A percentile compares a stretch with the other conserved stretches of the same genome.
These are phyloP conservation scores for Hanseniaspora opuntiae DNA, from an alignment of 805 yeast species.

Conservation along the genomic window DNA sequence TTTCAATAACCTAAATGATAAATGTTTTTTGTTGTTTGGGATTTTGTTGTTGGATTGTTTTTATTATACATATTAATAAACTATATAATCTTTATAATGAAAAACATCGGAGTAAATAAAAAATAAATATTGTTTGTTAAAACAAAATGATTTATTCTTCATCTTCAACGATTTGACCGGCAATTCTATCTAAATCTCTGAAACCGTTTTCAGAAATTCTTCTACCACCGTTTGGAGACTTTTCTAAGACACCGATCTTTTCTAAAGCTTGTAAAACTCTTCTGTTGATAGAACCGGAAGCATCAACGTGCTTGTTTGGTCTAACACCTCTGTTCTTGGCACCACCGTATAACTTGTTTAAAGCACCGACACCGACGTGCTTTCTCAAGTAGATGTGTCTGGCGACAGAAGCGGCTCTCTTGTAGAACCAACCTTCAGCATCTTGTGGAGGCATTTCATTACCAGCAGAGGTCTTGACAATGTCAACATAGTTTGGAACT, in stretches of 20 bases:
- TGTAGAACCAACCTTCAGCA: constrained; percentile 99
- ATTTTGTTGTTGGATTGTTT: not conserved
- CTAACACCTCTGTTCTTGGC: constrained; percentile 97
- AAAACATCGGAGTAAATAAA: not conserved
- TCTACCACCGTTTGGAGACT: constrained; percentile 97
- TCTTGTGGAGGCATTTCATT: constrained; percentile 99
- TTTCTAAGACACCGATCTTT: constrained; percentile 94
- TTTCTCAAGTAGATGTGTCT: constrained; percentile 99
- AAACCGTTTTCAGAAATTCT: constrained; percentile 98
- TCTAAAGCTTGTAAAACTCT: constrained; percentile 94
- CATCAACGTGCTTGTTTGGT: constrained; percentile 97
- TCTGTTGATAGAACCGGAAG: constrained; percentile 99
- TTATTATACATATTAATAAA: not conserved
- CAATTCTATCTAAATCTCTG: constrained; percentile 99
- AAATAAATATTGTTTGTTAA: not conserved
- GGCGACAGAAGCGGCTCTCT: constrained; percentile 99
- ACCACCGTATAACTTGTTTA: constrained; percentile 98
- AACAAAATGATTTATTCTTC: constrained; percentile 12
- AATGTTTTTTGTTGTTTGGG: not conserved
- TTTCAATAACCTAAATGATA: not conserved
- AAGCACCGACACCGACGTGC: constrained; percentile 97
- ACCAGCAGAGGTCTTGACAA: constrained; percentile 97
- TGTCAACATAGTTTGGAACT: constrained; percentile 99
- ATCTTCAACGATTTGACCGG: constrained; percentile 85
- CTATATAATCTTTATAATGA: not conserved